Base-by-base conservation (phyloP, 2,329 filamentous ascomycete species). In the Trematosphaeria pertusa region DNA sequence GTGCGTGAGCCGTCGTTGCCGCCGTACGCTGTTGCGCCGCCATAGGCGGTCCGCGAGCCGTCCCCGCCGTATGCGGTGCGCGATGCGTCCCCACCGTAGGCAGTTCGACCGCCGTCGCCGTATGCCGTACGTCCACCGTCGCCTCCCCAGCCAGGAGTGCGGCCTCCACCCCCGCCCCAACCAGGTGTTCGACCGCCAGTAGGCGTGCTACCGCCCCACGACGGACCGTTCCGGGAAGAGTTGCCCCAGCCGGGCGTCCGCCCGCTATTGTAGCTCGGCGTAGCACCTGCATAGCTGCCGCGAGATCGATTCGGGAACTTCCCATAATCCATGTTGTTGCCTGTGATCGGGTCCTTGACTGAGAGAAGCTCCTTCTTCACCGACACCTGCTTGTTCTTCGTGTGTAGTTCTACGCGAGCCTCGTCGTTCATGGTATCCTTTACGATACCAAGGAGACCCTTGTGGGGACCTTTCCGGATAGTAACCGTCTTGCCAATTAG, bases 401-500 rank as follows among this genome's bases (percentile, higher is more conserved):
- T 92, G 69, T 97, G 93, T 30, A 99, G 78, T 74, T 99, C 94
- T 32, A 99, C 88, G 54, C 92, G 88, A 21, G 91, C 93, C 63
- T 88, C 85, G 3, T 84, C 84, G 61, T 95, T 92, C 5, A 90
- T 96, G 1, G 93, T 88, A 67, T 97, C 93, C 69, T 96, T 97
- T 61, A 99, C 92, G 57, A 97, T 96, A 61, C 94, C 94, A 32
- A 97, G 78, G 33, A 97, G 80, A 46, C 93, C 93, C 75, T 99
- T 99, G 78, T 93, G 91, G 17, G 88, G 86, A 20, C 94, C 94
- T 67, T 87, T 91, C 46, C 87, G 85, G 64, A 97, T 88, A 40
- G 87, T 90, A 34, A 97, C 91, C 0, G 91, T 97, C 75, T 96
- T 93, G 33, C 92, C 92, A 54, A 97, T 86, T 20, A 94, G 81